Base-by-base conservation (phyloP, 1,139 yeast species). In the Geotrichum citri-aurantii region DNA sequence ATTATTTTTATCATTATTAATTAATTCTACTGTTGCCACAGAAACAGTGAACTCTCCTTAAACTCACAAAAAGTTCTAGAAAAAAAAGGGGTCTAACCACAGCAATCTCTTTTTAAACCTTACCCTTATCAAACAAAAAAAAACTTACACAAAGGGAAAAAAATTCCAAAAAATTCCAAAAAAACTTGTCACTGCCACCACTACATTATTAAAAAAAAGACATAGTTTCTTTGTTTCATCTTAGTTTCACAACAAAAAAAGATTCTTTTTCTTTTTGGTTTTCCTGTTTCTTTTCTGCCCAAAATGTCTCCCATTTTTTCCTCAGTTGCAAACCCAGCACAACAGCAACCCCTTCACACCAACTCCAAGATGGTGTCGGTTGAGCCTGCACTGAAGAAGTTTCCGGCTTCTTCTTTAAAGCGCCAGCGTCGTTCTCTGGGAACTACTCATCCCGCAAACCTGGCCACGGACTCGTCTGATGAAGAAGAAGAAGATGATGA, bases 231-330 rank as follows among this genome's bases (percentile, higher is more conserved):
- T 26, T 56, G n/a, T 26, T 26, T 42, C 46, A 56, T 52, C 54
- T 52, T 26, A 31, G 21, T 44, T 60, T 23, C 37, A 26, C 23
- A n/a, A 19, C n/a, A 23, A 17, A 3, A 29, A 12, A 37, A 51
- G 21, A 21, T 51, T 42, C 21, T 17, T 17, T 11, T 37, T 24
- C 26, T 26, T 33, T 50, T 62, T 33, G n/a, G n/a, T n/a, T n/a
- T n/a, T n/a, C n/a, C n/a, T n/a, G n/a, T 29, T 55, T 48, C 17
- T 49, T 46, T 11, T 42, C 24, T 58, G n/a, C 44, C 52, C 3
- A 21, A 17, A 24, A 56, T 56, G 59, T 54, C 59, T 42, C 59
- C 59, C 27, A 29, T 48, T 44, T 56, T 51, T 51, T 19, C 49
- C 23, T 11, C 55, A 33, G 44, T 37, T 37, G 44, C 44, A n/a